Conservation (phyloP, 2,329 filamentous ascomycete genomes). For the Periconia digitata region DNA sequence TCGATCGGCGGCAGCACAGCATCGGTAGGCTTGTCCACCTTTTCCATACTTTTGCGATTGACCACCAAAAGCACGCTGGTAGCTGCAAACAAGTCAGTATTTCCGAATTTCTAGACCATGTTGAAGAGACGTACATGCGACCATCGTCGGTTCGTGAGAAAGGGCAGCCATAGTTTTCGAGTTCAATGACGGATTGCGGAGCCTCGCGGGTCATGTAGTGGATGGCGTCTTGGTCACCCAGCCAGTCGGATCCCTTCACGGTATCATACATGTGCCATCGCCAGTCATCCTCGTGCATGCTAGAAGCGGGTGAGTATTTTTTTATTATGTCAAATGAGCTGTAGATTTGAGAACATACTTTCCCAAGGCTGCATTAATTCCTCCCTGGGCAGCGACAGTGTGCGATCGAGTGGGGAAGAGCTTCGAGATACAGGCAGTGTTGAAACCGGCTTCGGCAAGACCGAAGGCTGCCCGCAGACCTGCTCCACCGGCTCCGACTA, state of each 20-base stretch:
- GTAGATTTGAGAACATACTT: constrained; percentile 54
- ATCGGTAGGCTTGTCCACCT: constrained; percentile 96
- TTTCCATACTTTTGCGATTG: constrained; percentile 95
- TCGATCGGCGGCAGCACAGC: constrained; percentile 93
- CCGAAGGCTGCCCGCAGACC: constrained; percentile 83
- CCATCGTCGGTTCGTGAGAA: constrained; percentile 97
- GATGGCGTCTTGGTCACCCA: constrained; percentile 95
- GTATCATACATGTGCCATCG: constrained; percentile 99
- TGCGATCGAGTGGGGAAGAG: constrained; percentile 84
- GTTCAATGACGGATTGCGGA: constrained; percentile 85
- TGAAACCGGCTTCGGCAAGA: constrained; percentile 85
- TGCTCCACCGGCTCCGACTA: constrained; percentile 81
- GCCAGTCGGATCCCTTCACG: constrained; percentile 96
- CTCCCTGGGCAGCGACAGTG: constrained; percentile 75
- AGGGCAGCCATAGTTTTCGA: constrained; percentile 96
- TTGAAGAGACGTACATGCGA: constrained; percentile 66
- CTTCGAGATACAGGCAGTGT: constrained; percentile 84
- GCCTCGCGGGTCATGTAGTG: constrained; percentile 99
- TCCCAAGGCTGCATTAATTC: constrained; percentile 84
- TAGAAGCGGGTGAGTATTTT: constrained; percentile 17
- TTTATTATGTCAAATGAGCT: background rate
- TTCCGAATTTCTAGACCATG: background rate
- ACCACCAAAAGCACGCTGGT: constrained; percentile 97
- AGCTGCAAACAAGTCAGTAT: constrained; percentile 53
- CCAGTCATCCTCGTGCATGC: constrained; percentile 97